Evolutionary conservation across 2,329 filamentous ascomycete genomes (phyloP), one percentile per base, ranked within the genome.

Genomic region (Chaetomium sp.): DNA sequence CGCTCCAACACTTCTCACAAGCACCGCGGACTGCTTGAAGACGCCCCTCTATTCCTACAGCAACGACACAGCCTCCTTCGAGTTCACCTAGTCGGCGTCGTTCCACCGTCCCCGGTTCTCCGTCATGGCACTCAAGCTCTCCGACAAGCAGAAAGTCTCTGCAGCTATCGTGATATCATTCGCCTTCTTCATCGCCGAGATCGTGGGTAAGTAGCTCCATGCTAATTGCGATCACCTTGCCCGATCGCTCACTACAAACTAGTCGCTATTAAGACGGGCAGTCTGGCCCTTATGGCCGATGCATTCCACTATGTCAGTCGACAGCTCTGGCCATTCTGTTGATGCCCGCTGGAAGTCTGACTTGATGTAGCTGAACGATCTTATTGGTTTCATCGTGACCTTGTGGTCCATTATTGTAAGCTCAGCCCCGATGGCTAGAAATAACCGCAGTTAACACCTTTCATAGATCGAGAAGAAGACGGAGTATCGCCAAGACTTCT

Each of bases 221-320:
- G n/a, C 6, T 9, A 9, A 1, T 11, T 9, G 6, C 1, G 4
- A 8, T 11, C 14, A 10, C 3, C 4, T 32, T 12, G 37, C 12
- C 14, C 34, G 3, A 10, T 19, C 9, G 47, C 52, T 56, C 27
- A 58, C 45, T 1, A n/a, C 49, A n/a, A 36, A 6, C 45, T 58
- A 81, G 81, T 86, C 57, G 85, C 85, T 2, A 86, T 88, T 63
- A 83, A 82, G 58, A 90, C 88, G 1, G 76, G 77, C 52, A 90
- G 87, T 0, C 74, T 91, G 9, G 86, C 86, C 0, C 74, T 91
- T 2, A 74, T 91, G 33, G 87, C 88, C 34, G 88, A 91, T 74
- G 86, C 88, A 1, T 90, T 91, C 63, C 88, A 91, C 67, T 89
- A 89, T 66, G 85, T 87, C 71, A 58, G 79, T 65, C 41, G 40